Conservation (phyloP, 306 rosid genomes). For the Leucaena leucocephala region DNA sequence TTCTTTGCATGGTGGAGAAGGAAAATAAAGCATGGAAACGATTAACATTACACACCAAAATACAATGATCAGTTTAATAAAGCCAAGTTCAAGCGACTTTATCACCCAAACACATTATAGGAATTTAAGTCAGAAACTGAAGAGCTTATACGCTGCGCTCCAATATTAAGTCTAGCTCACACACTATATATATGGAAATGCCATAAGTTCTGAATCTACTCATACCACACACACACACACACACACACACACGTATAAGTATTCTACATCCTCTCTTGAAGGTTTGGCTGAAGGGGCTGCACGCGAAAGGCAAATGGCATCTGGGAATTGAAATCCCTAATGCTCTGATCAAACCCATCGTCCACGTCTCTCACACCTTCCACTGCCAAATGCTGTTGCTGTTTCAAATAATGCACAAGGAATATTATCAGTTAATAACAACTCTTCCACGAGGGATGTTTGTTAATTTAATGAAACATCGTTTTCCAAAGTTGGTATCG, state of each 20-base stretch:
- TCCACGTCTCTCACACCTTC: constrained; percentile 66
- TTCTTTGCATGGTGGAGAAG: too few relatives aligned
- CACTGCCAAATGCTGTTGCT: constrained; percentile 62
- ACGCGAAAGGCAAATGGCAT: constrained; percentile 57
- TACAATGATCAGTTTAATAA: not conserved
- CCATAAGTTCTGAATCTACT: constrained; percentile 18
- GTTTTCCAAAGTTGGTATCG: not conserved
- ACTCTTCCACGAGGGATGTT: not conserved
- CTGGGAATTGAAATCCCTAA: constrained; percentile 47
- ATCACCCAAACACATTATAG: not conserved
- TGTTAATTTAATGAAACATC: not conserved
- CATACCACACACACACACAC: not conserved
- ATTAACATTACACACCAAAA: not conserved
- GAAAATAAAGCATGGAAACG: not conserved
- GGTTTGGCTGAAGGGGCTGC: constrained; percentile 68
- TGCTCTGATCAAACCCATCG: constrained; percentile 49
- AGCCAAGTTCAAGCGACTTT: constrained; percentile 11
- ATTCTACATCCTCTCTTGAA: constrained; percentile 48
- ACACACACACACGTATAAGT: not conserved
- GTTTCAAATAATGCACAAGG: constrained; percentile 2
- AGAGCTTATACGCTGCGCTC: constrained; percentile 15
- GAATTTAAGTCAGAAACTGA: constrained; percentile 4
- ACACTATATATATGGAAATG: not conserved
- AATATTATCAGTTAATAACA: not conserved
- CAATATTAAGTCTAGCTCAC: constrained; percentile 2